These are phyloP conservation scores for Yamadazyma mexicana DNA, from an alignment of 1,139 yeast genomes.

Conservation along the genomic window DNA sequence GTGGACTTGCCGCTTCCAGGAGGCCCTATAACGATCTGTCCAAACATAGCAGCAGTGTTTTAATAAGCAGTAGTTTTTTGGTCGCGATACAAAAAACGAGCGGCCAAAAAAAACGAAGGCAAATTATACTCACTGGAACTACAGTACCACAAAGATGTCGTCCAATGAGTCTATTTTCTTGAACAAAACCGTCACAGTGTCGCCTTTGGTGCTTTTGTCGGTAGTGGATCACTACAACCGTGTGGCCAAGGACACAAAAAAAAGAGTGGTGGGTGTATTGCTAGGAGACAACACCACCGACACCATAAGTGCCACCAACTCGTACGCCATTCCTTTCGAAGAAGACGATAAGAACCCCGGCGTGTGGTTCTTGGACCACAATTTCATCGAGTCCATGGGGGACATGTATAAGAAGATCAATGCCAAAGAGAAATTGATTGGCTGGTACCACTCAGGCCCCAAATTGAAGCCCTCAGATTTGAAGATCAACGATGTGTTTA, in stretches of 20 bases:
- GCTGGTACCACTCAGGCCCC: constrained; percentile 99
- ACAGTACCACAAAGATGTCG: constrained; percentile 4
- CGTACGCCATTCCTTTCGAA: constrained; percentile 91
- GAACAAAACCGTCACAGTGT: constrained; percentile 77
- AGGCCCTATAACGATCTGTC: constrained; percentile 94
- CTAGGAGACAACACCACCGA: constrained; percentile 74
- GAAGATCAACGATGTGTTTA: constrained; percentile 85
- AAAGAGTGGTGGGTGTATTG: constrained; percentile 91
- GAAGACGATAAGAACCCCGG: constrained; percentile 90
- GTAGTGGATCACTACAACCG: constrained; percentile 96
- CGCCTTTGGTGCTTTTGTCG: constrained; percentile 90
- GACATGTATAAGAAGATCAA: constrained; percentile 97
- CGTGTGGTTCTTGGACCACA: constrained; percentile 98
- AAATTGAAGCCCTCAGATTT: constrained; percentile 85
- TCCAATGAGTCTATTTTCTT: constrained; percentile 37
- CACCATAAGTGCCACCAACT: constrained; percentile 65
- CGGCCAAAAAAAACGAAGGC: constrained; percentile 4
- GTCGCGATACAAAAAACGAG: not conserved
- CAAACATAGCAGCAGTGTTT: too few species aligned
- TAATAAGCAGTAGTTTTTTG: too few species aligned
- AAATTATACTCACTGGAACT: constrained; percentile 1
- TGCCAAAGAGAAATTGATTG: constrained; percentile 92
- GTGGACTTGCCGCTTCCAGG: constrained; percentile 98
- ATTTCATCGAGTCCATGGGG: constrained; percentile 93
- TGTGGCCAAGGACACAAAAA: constrained; percentile 64